Conservation (phyloP, 2,329 filamentous ascomycete genomes). For the Ceratocystis lukuohia region DNA sequence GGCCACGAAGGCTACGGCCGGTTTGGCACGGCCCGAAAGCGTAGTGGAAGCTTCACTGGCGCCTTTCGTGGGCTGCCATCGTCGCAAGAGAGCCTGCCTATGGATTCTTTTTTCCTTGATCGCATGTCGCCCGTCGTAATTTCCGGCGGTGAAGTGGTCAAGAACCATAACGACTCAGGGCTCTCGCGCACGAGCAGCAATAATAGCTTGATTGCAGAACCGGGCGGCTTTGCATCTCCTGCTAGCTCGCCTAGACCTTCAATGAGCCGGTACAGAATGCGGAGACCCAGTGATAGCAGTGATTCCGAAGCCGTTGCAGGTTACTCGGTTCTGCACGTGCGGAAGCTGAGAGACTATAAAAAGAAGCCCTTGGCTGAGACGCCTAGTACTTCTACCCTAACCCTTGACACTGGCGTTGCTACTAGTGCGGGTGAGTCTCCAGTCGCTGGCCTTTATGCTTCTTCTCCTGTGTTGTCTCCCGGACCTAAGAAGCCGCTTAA, state of each 20-base stretch:
- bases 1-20: slow-evolving; percentile 78
- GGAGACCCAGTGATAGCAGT: slow-evolving; percentile 42
- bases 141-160: slow-evolving; percentile 47
- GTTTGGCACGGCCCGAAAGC: slow-evolving; percentile 46
- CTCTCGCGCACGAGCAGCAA: slow-evolving; percentile 38
- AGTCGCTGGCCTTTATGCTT: background rate
- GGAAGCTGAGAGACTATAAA: slow-evolving; percentile 22
- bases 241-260: slow-evolving; percentile 37
- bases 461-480: background rate
- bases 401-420: background rate
- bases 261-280: slow-evolving; percentile 32
- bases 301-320: slow-evolving; percentile 37
- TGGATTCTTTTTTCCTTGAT: slow-evolving; percentile 46
- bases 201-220: slow-evolving; percentile 36
- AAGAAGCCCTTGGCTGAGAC: background rate
- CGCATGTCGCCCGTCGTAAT: slow-evolving; percentile 55
- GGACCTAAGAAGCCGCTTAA: slow-evolving; percentile 43
- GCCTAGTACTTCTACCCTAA: background rate
- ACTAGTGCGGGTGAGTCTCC: background rate
- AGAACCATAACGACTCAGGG: slow-evolving; percentile 37
- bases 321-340: slow-evolving; percentile 40
- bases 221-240: slow-evolving; percentile 31
- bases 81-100: slow-evolving; percentile 40
- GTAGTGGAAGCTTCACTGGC: slow-evolving; percentile 47
- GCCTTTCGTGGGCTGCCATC: slow-evolving; percentile 32